Conservation (phyloP, 2,329 filamentous ascomycete genomes). For the Fusarium ramigenum region DNA sequence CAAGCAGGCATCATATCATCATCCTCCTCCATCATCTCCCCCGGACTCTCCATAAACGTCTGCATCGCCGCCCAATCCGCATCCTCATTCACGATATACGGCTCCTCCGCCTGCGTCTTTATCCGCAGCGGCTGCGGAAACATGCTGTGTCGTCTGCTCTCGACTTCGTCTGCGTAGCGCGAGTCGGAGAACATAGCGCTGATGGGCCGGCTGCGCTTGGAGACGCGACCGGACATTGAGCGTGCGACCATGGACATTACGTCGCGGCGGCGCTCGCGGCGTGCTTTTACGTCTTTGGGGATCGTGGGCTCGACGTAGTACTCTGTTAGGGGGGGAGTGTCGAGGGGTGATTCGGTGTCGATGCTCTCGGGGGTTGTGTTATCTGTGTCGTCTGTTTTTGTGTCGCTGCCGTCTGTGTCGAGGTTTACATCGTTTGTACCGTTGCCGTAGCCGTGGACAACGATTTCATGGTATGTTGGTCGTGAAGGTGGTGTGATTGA, state of each 20-base stretch:
- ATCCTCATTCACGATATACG: conserved; percentile 43
- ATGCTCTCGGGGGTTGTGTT: conserved; percentile 40
- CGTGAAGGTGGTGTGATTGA: conserved; percentile 22
- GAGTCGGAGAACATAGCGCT: conserved; percentile 44
- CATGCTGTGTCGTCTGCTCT: conserved; percentile 41
- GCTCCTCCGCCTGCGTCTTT: conserved; percentile 36
- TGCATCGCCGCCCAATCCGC: conserved; percentile 52
- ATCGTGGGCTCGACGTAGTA: conserved; percentile 23
- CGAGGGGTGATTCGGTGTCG: conserved; percentile 41
- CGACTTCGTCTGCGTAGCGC: conserved; percentile 40
- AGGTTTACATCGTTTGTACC: conserved; percentile 55
- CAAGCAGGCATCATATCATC: conserved; percentile 50
- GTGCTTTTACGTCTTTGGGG: conserved; percentile 33
- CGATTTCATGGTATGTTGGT: conserved; percentile 58
- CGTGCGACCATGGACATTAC: conserved; percentile 42
- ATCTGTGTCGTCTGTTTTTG: conserved; percentile 30
- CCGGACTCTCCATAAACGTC: conserved; percentile 46
- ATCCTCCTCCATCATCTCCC: conserved; percentile 22
- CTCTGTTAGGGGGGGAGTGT: conserved; percentile 32
- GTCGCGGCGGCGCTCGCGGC: conserved; percentile 44
- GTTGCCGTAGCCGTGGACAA: conserved; percentile 64
- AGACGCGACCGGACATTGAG: conserved; percentile 39
- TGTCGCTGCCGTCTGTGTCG: conserved; percentile 32
- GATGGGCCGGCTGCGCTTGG: conserved; percentile 41
- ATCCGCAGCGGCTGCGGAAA: conserved; percentile 39